Evolutionary conservation across 257 asterid species (phyloP).

Genomic region (Solanum appendiculatum): DNA sequence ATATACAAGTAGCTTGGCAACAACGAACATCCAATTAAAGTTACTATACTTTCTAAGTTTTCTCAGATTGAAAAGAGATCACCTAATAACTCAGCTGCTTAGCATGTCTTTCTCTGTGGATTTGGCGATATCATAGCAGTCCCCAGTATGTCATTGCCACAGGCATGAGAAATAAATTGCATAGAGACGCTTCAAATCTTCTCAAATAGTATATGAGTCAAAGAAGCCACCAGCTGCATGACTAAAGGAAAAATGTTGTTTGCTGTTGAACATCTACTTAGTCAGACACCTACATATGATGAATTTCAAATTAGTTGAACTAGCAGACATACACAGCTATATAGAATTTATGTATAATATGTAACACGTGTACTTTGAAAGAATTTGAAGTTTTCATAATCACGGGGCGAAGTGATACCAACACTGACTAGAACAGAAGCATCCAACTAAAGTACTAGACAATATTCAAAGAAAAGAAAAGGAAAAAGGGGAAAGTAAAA

Average conservation of each 20-base stretch:
- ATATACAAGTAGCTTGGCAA: not conserved
- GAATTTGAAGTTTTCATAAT: not conserved
- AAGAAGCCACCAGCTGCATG: not conserved
- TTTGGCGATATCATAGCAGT: not conserved
- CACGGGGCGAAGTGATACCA: not conserved
- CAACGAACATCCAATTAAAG: not conserved
- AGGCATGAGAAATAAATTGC: not conserved
- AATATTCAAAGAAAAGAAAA: not conserved
- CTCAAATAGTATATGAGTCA: not conserved
- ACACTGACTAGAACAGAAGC: not conserved
- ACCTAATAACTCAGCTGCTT: not conserved
- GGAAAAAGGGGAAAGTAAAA: not conserved
- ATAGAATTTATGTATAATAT: not conserved
- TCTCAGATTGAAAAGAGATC: not conserved
- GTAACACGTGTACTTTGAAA: not conserved
- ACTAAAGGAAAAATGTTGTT: not conserved
- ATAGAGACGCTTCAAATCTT: not conserved
- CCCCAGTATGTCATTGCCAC: not conserved
- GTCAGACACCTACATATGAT: slow-evolving; percentile 29
- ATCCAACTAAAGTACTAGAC: not conserved
- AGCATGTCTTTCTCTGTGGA: not conserved
- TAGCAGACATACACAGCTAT: not conserved
- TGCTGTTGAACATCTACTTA: not conserved
- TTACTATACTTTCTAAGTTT: not conserved
- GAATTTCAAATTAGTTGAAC: not conserved